Evolutionary conservation across 2,329 filamentous ascomycete genomes (phyloP).

Genomic region (Dactylellina leptospora): DNA sequence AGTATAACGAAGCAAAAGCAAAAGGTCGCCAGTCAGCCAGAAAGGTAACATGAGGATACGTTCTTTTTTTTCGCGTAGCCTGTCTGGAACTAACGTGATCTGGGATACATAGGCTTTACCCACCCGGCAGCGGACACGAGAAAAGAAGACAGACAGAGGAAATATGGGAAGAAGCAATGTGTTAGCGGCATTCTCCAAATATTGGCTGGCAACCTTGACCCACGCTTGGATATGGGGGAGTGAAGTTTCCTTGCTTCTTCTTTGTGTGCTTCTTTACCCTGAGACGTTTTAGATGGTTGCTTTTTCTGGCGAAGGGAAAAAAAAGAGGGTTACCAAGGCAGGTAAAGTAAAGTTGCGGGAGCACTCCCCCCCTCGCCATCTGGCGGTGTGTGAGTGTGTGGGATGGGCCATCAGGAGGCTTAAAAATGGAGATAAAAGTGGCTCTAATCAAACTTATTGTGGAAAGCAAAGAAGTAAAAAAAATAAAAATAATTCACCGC

Average conservation of each 20-base stretch:
- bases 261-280: slow-evolving; percentile 25
- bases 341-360: slow-evolving; percentile 47
- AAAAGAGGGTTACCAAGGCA: slow-evolving; percentile 29
- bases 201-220: slow-evolving; percentile 22
- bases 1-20: slow-evolving; percentile 7
- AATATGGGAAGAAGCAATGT: slow-evolving; percentile 27
- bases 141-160: slow-evolving; percentile 4
- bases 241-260: slow-evolving; percentile 22
- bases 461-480: neutral
- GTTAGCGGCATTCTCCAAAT: slow-evolving; percentile 13
- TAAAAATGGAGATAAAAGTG: slow-evolving; percentile 43
- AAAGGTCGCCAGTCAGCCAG: neutral
- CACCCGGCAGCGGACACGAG: slow-evolving; percentile 53
- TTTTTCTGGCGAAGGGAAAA: slow-evolving; percentile 45
- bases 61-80: slow-evolving; percentile 32
- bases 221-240: slow-evolving; percentile 1
- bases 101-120: slow-evolving; percentile 53
- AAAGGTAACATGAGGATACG: neutral
- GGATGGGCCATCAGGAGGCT: slow-evolving; percentile 47
- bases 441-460: slow-evolving; percentile 21
- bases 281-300: slow-evolving; percentile 41
- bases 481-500: slow-evolving; percentile 5
- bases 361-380: slow-evolving; percentile 41
- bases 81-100: slow-evolving; percentile 52
- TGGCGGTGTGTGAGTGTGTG: slow-evolving; percentile 18